Evolutionary conservation across 2,329 filamentous ascomycete genomes (phyloP).

Genomic region (Zasmidium cellare): DNA sequence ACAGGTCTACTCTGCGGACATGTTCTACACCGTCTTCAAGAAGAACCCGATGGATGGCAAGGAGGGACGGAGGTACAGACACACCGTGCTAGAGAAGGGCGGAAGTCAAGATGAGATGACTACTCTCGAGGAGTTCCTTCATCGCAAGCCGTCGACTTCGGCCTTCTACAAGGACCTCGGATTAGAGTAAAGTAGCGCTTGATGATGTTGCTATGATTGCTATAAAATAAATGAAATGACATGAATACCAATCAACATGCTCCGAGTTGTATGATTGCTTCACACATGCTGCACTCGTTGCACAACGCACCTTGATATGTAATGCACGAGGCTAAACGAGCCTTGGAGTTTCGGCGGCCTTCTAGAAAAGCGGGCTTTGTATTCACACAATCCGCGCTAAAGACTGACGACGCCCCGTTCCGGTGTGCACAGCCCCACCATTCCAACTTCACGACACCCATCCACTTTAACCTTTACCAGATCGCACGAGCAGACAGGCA

Average conservation of each 20-base stretch:
- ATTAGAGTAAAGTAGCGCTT: conserved; percentile 19
- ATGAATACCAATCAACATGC: too few species aligned
- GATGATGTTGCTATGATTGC: too few species aligned
- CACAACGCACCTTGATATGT: too few species aligned
- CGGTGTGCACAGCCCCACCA: neutral
- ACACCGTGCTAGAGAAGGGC: conserved; percentile 75
- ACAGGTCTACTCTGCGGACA: conserved; percentile 79
- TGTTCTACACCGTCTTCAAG: conserved; percentile 82
- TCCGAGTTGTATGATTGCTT: too few species aligned
- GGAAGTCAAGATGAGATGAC: conserved; percentile 80
- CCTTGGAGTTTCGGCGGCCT: neutral
- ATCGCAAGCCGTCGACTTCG: conserved; percentile 72
- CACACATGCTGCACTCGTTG: too few species aligned
- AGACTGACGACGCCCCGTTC: neutral
- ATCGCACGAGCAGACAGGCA: too few species aligned
- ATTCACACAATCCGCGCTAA: neutral
- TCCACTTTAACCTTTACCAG: too few species aligned
- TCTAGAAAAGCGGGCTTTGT: neutral
- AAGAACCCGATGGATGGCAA: conserved; percentile 73
- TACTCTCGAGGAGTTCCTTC: conserved; percentile 75
- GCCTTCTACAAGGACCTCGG: conserved; percentile 80
- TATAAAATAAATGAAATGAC: too few species aligned
- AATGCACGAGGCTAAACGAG: neutral
- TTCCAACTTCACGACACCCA: neutral
- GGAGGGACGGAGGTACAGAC: conserved; percentile 73